phyloP scores from a whole-genome alignment of 768 basidiomycete genomes.

The Kwoniella bestiolae region DNA sequence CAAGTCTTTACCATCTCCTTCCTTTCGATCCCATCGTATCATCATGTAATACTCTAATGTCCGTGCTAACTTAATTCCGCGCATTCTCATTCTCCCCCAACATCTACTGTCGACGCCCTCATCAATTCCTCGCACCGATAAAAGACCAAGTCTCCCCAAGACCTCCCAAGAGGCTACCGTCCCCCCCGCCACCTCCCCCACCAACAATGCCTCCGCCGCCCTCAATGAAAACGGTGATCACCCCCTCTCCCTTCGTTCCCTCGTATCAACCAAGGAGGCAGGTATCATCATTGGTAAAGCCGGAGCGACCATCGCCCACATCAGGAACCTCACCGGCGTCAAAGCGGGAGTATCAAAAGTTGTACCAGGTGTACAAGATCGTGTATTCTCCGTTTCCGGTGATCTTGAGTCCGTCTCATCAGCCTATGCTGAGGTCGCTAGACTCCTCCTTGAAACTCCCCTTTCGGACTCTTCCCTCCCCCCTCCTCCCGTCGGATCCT shows the following conservation, averaged over 20 bases:
- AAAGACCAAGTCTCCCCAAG: constrained; percentile 49
- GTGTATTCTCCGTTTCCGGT: constrained; percentile 92
- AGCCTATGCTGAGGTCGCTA: constrained; percentile 93
- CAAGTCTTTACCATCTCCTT: neutral
- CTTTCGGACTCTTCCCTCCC: constrained; percentile 72
- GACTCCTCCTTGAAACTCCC: constrained; percentile 77
- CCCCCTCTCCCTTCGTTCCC: constrained; percentile 79
- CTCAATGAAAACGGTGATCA: constrained; percentile 34
- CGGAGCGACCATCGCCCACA: constrained; percentile 96
- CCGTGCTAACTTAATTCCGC: constrained; percentile 5
- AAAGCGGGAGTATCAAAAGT: constrained; percentile 99
- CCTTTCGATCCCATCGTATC: neutral
- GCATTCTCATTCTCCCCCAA: neutral
- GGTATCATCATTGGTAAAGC: constrained; percentile 67
- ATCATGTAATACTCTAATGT: neutral
- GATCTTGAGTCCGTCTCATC: constrained; percentile 90
- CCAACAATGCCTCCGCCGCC: constrained; percentile 17
- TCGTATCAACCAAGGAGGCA: constrained; percentile 90
- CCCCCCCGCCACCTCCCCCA: constrained; percentile 15
- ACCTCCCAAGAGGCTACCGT: constrained; percentile 30
- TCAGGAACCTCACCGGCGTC: constrained; percentile 92
- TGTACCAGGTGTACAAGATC: constrained; percentile 95
- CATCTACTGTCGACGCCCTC: neutral
- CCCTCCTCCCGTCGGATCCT: constrained; percentile 68
- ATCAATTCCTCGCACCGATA: neutral